These are phyloP conservation scores for Chenopodium quinoa DNA, from an alignment of 148 eudicot genomes.

Conservation along the genomic window DNA sequence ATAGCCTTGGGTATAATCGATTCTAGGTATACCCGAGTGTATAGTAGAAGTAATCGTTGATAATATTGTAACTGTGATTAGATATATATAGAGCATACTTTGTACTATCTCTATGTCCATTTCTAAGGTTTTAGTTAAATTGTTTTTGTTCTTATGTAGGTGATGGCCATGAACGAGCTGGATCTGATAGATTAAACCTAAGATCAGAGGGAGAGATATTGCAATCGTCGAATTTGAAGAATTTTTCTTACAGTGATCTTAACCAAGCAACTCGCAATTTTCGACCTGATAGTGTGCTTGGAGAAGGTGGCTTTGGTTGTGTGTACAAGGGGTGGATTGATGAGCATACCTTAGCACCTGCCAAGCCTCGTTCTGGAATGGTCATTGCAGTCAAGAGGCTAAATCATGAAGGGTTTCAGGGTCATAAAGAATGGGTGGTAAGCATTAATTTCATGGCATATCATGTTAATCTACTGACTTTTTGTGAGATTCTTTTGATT, in stretches of 20 bases:
- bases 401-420: slow-evolving; percentile 73
- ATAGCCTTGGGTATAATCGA: too few species aligned
- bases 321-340: slow-evolving; percentile 90
- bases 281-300: slow-evolving; percentile 81
- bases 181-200: slow-evolving; percentile 43
- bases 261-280: slow-evolving; percentile 64
- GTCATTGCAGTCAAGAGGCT: slow-evolving; percentile 80
- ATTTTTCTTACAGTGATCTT: slow-evolving; percentile 54
- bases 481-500: not conserved
- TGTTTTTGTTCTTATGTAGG: slow-evolving; percentile 8
- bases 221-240: slow-evolving; percentile 55
- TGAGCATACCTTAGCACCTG: slow-evolving; percentile 57
- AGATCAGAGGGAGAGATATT: slow-evolving; percentile 64
- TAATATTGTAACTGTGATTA: not conserved
- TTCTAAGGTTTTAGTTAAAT: not conserved
- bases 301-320: slow-evolving; percentile 89
- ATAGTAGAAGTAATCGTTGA: too few species aligned
- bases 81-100: not conserved
- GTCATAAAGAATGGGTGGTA: slow-evolving; percentile 90
- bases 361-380: slow-evolving; percentile 61
- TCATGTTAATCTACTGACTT: not conserved
- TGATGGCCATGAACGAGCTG: slow-evolving; percentile 32
- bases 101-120: not conserved
- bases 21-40: too few species aligned
- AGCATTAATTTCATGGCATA: slow-evolving; percentile 23